Conservation (phyloP, 306 rosid genomes). For the Trichosanthes cucumerina region DNA sequence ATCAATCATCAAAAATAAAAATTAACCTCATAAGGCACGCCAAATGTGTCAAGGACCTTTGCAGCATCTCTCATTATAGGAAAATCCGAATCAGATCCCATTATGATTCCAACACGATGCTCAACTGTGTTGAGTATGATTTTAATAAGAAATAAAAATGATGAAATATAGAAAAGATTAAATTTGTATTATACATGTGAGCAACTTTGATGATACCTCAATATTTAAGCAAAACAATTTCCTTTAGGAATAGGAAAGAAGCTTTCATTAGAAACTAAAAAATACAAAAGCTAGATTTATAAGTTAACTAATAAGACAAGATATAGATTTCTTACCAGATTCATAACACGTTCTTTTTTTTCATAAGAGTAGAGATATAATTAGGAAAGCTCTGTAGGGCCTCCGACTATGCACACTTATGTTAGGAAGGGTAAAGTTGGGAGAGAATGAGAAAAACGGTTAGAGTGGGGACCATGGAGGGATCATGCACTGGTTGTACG, state of each 20-base stretch:
- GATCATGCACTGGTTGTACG: too few relatives aligned
- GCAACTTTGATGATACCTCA: neutral
- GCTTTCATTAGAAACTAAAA: neutral
- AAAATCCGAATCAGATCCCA: conserved; percentile 98
- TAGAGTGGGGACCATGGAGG: too few relatives aligned
- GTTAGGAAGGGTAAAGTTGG: too few relatives aligned
- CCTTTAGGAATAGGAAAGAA: neutral
- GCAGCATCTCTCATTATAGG: conserved; percentile 90
- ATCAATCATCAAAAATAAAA: neutral
- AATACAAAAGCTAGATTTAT: neutral
- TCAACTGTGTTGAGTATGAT: conserved; percentile 27
- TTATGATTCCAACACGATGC: conserved; percentile 70
- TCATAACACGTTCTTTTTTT: neutral
- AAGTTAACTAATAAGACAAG: neutral
- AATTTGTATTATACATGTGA: neutral
- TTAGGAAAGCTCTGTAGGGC: neutral
- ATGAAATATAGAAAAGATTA: neutral
- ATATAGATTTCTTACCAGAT: neutral
- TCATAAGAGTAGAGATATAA: neutral
- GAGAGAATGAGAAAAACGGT: too few relatives aligned
- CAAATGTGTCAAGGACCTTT: conserved; percentile 54
- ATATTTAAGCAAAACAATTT: neutral
- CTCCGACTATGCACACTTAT: too few relatives aligned
- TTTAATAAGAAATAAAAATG: neutral
- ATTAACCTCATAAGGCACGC: conserved; percentile 64